Evolutionary conservation across 2,329 filamentous ascomycete genomes (phyloP).

Genomic region (Colletotrichum simmondsii): DNA sequence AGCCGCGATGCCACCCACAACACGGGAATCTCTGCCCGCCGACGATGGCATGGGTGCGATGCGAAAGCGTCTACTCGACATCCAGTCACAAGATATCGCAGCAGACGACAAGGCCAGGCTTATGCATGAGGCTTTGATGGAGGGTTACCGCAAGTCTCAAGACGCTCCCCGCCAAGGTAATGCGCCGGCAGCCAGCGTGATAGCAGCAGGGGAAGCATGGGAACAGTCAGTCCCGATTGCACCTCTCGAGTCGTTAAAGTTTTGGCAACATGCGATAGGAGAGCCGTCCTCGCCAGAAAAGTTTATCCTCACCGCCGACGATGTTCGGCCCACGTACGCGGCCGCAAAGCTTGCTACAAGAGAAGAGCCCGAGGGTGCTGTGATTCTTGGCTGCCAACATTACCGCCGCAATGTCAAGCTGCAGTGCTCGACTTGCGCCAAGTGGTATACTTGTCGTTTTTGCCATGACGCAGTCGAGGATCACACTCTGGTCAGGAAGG

Average conservation of each 20-base stretch:
- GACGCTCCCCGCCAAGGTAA: slow-evolving; percentile 19
- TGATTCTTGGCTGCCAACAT: slow-evolving; percentile 82
- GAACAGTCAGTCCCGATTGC: slow-evolving; percentile 56
- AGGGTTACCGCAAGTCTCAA: slow-evolving; percentile 67
- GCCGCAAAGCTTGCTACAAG: slow-evolving; percentile 60
- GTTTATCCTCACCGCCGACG: slow-evolving; percentile 66
- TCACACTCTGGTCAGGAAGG: slow-evolving; percentile 81
- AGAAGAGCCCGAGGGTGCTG: slow-evolving; percentile 55
- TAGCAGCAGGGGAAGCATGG: slow-evolving; percentile 38
- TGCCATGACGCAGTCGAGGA: slow-evolving; percentile 90
- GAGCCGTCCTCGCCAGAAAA: slow-evolving; percentile 52
- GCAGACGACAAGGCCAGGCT: slow-evolving; percentile 75
- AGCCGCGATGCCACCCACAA: slow-evolving; percentile 10
- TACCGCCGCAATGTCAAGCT: slow-evolving; percentile 97
- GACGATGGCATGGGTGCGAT: slow-evolving; percentile 82
- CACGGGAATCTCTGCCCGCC: slow-evolving; percentile 65
- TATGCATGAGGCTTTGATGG: slow-evolving; percentile 77
- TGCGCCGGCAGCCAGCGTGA: slow-evolving; percentile 9
- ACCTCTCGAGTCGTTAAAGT: slow-evolving; percentile 65
- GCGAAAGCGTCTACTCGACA: slow-evolving; percentile 73
- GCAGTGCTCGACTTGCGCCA: slow-evolving; percentile 88
- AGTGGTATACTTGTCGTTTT: slow-evolving; percentile 95
- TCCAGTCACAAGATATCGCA: slow-evolving; percentile 70
- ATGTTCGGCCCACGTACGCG: slow-evolving; percentile 75
- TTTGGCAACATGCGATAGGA: slow-evolving; percentile 64